Percentiles rank a stretch among this genome's conserved stretches.
Conservation (phyloP, 2,329 filamentous ascomycete genomes). For the Pseudonectria foliicola region DNA sequence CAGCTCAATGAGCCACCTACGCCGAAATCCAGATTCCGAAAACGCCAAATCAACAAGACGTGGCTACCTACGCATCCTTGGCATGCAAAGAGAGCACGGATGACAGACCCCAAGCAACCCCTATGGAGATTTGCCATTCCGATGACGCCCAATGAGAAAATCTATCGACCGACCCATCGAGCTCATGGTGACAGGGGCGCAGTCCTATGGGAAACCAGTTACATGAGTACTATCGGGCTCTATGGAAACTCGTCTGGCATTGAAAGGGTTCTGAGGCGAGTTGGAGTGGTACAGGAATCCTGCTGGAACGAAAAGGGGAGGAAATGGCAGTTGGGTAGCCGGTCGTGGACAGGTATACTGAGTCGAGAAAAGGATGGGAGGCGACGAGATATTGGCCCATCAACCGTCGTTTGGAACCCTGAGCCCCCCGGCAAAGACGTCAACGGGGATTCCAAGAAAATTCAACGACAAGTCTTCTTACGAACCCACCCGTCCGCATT, state of each 20-base stretch:
- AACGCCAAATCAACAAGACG: slow-evolving; percentile 79
- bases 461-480: slow-evolving; percentile 50
- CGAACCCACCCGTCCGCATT: slow-evolving; percentile 80
- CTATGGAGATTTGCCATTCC: slow-evolving; percentile 90
- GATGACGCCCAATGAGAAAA: slow-evolving; percentile 79
- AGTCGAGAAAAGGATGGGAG: slow-evolving; percentile 47
- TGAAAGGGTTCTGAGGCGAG: slow-evolving; percentile 54
- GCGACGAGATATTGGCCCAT: slow-evolving; percentile 59
- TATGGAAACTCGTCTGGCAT: slow-evolving; percentile 61
- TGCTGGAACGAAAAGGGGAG: slow-evolving; percentile 57
- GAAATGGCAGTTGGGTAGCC: slow-evolving; percentile 59
- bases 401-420: slow-evolving; percentile 69
- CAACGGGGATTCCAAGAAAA: slow-evolving; percentile 15
- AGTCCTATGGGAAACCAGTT: slow-evolving; percentile 89
- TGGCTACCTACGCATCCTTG: slow-evolving; percentile 94
- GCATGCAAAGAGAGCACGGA: slow-evolving; percentile 85
- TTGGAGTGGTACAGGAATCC: slow-evolving; percentile 56
- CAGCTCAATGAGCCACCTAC: slow-evolving; percentile 53
- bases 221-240: slow-evolving; percentile 78
- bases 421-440: slow-evolving; percentile 22
- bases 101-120: slow-evolving; percentile 71
- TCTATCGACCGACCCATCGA: slow-evolving; percentile 80
- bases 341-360: slow-evolving; percentile 43
- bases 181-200: slow-evolving; percentile 68
- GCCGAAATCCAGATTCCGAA: slow-evolving; percentile 64